Evolutionary conservation across 805 yeast genomes (phyloP).

Genomic region (Yamadazyma nakazawae): DNA sequence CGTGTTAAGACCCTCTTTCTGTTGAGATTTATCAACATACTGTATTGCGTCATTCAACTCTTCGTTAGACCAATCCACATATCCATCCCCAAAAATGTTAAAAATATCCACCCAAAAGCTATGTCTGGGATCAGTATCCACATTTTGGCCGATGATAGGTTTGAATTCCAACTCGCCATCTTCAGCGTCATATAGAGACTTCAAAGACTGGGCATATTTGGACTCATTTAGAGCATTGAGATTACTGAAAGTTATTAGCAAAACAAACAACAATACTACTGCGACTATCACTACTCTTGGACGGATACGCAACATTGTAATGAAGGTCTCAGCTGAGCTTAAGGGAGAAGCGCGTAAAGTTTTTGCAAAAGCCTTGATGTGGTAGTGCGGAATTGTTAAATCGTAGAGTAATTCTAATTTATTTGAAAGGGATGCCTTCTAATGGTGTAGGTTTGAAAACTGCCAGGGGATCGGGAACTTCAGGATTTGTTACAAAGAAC

Average conservation of each 20-base stretch:
- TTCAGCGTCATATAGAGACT: background rate
- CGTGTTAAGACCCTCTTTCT: constrained; percentile 17
- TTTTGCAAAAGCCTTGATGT: background rate
- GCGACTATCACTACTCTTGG: background rate
- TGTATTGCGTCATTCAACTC: constrained; percentile 19
- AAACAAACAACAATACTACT: background rate
- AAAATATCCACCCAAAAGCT: constrained; percentile 29
- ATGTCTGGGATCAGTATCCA: constrained; percentile 16
- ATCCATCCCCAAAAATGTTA: constrained; percentile 18
- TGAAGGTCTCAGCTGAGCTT: background rate
- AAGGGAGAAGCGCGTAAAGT: background rate
- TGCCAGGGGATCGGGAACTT: constrained; percentile 61
- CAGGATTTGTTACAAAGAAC: constrained; percentile 56
- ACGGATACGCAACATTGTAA: constrained; percentile 1
- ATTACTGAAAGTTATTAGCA: background rate
- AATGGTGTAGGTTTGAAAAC: constrained; percentile 13
- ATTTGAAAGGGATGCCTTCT: constrained; percentile 5
- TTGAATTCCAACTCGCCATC: constrained; percentile 4
- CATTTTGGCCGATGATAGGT: constrained; percentile 14
- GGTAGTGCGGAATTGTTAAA: background rate
- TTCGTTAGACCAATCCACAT: constrained; percentile 14
- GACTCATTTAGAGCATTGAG: background rate
- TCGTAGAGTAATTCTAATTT: background rate
- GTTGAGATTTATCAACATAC: constrained; percentile 19
- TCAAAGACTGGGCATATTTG: background rate